A percentile compares a stretch with the other conserved stretches of the same genome.
Conservation (phyloP, 2,329 filamentous ascomycete species). For the Tympanopsis confertula region DNA sequence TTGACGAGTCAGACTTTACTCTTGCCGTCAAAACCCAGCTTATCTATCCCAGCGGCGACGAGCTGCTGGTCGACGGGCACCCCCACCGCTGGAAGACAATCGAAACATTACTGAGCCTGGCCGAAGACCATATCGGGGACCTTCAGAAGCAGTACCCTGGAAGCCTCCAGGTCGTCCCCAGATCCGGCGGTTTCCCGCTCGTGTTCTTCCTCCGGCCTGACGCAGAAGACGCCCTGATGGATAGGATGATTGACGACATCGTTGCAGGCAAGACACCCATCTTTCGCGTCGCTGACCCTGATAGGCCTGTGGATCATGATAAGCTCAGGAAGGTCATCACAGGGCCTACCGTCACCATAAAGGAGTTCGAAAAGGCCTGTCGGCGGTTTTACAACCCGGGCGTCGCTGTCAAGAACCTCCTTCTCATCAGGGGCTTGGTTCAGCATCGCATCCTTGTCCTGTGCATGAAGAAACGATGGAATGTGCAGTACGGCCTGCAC, state of each 20-base stretch:
- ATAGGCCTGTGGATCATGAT: conserved; percentile 2
- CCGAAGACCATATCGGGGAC: conserved; percentile 26
- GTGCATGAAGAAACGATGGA: conserved; percentile 41
- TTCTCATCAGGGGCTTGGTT: conserved; percentile 36
- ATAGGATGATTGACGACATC: conserved; percentile 18
- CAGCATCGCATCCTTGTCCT: conserved; percentile 34
- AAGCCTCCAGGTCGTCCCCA: conserved; percentile 29
- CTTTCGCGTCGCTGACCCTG: conserved; percentile 11
- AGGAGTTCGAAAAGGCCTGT: conserved; percentile 5
- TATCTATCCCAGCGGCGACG: conserved; percentile 40
- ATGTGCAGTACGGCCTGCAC: conserved; percentile 38
- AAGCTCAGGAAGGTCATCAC: conserved; percentile 15
- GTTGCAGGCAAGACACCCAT: conserved; percentile 15
- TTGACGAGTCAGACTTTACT: conserved; percentile 53
- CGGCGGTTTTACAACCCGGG: conserved; percentile 6
- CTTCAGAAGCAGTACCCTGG: conserved; percentile 24
- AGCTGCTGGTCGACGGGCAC: conserved; percentile 36
- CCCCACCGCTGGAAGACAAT: conserved; percentile 36
- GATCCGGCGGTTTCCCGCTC: conserved; percentile 27
- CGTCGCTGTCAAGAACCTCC: conserved; percentile 16
- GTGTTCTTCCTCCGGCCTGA: conserved; percentile 30
- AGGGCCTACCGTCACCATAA: conserved; percentile 12
- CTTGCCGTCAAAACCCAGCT: conserved; percentile 41
- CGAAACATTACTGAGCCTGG: conserved; percentile 25
- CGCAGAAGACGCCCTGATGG: conserved; percentile 19